Conservation (phyloP, 176 grass and related monocot genomes). For the Poa pratensis region DNA sequence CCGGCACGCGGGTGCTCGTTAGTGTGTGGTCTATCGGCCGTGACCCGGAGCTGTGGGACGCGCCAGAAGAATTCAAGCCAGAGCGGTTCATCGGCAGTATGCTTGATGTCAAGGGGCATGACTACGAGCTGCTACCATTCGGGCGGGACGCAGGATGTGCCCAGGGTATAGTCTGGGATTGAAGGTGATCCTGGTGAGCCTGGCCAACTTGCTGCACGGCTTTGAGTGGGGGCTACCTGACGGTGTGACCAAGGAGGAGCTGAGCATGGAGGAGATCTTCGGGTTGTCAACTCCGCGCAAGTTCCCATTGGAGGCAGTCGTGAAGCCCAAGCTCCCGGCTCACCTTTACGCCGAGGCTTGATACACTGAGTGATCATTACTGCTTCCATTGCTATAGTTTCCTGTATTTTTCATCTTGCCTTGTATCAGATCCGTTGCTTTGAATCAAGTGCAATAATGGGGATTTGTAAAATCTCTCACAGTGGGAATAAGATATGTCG, state of each 20-base stretch:
- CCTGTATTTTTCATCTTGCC: too few species aligned
- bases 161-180: neutral
- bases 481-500: too few species aligned
- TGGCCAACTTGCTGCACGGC: neutral
- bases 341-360: neutral
- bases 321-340: neutral
- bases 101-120: neutral
- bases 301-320: neutral
- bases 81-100: neutral
- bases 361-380: neutral
- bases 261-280: conserved; percentile 12
- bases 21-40: neutral
- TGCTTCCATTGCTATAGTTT: too few species aligned
- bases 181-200: neutral
- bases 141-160: neutral
- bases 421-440: too few species aligned
- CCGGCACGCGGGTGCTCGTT: neutral
- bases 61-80: neutral
- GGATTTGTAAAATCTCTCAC: too few species aligned
- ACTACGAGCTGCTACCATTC: neutral
- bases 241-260: neutral
- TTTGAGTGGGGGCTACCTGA: neutral
- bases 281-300: neutral
- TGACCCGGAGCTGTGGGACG: neutral
- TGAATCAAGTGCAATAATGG: too few species aligned